Conservation (phyloP, 192 early-diverging fungal genomes). For the Endogone sp. region DNA sequence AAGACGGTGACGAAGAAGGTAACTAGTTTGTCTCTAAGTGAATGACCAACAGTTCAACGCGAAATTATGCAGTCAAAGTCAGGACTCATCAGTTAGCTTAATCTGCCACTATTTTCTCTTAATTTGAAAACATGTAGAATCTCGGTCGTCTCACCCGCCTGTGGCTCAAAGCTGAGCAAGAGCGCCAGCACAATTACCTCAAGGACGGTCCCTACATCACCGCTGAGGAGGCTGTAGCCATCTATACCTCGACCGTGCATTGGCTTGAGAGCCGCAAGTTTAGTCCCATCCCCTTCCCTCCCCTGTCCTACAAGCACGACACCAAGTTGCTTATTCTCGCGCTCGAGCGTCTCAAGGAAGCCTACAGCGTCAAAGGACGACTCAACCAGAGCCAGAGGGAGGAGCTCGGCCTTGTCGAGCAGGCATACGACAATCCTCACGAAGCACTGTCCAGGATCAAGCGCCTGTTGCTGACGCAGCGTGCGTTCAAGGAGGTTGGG, state of each 20-base stretch:
- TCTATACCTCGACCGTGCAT: conserved; percentile 96
- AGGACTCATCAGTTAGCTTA: too few relatives aligned
- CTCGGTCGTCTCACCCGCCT: conserved; percentile 96
- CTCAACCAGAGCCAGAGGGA: conserved; percentile 96
- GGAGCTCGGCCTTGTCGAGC: conserved; percentile 96
- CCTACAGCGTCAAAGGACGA: conserved; percentile 92
- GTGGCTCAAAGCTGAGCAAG: conserved; percentile 99
- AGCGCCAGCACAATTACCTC: conserved; percentile 98
- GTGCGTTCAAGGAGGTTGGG: conserved; percentile 98
- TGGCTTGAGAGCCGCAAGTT: conserved; percentile 98
- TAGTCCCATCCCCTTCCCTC: conserved; percentile 98
- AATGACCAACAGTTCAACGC: too few relatives aligned
- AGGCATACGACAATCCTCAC: conserved; percentile 97
- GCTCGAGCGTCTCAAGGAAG: conserved; percentile 91
- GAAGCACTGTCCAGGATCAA: conserved; percentile 86
- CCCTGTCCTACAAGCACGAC: conserved; percentile 99
- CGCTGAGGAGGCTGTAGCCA: conserved; percentile 96
- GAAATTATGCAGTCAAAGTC: too few relatives aligned
- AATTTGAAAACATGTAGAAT: too few relatives aligned
- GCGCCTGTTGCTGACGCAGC: conserved; percentile 91
- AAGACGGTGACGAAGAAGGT: conserved; percentile 99
- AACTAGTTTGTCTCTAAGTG: too few relatives aligned
- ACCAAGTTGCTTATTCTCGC: conserved; percentile 97
- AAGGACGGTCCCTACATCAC: conserved; percentile 99
- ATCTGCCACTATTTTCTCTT: too few relatives aligned